phyloP scores from a whole-genome alignment of 495 filamentous ascomycete species.

The Lichenothelia convexa region DNA sequence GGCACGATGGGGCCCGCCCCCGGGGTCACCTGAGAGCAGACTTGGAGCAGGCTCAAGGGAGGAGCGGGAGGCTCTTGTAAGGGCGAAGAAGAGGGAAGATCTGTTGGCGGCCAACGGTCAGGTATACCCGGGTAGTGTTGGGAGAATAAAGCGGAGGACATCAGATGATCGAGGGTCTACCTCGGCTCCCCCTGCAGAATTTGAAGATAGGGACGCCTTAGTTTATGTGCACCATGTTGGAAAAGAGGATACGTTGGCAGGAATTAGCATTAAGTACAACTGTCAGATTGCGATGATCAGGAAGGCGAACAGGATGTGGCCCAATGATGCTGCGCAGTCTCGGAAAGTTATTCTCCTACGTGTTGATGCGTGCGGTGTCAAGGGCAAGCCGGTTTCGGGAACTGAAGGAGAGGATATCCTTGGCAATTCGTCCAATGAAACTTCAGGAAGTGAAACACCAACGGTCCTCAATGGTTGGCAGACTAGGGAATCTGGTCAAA shows the following conservation, averaged over 20 bases:
- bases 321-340: constrained; percentile 70
- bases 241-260: constrained; percentile 66
- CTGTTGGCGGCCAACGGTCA: constrained; percentile 36
- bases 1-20: constrained; percentile 37
- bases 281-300: constrained; percentile 62
- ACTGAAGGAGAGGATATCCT: constrained; percentile 22
- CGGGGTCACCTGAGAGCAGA: constrained; percentile 19
- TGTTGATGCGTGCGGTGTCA: constrained; percentile 74
- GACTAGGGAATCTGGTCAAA: constrained; percentile 6
- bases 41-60: constrained; percentile 37
- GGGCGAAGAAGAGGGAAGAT: constrained; percentile 45
- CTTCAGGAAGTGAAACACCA: constrained; percentile 5
- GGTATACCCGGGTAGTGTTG: constrained; percentile 24
- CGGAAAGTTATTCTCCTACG: constrained; percentile 68
- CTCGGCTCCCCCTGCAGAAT: constrained; percentile 21
- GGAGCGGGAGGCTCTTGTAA: constrained; percentile 35
- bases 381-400: constrained; percentile 38
- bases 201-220: constrained; percentile 48
- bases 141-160: constrained; percentile 39
- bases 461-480: constrained; percentile 14
- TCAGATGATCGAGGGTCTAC: constrained; percentile 32
- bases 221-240: constrained; percentile 84
- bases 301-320: constrained; percentile 86
- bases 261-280: constrained; percentile 75
- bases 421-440: constrained; percentile 3